These are phyloP conservation scores for Russula lepida DNA, from an alignment of 768 basidiomycete genomes.

Conservation along the genomic window DNA sequence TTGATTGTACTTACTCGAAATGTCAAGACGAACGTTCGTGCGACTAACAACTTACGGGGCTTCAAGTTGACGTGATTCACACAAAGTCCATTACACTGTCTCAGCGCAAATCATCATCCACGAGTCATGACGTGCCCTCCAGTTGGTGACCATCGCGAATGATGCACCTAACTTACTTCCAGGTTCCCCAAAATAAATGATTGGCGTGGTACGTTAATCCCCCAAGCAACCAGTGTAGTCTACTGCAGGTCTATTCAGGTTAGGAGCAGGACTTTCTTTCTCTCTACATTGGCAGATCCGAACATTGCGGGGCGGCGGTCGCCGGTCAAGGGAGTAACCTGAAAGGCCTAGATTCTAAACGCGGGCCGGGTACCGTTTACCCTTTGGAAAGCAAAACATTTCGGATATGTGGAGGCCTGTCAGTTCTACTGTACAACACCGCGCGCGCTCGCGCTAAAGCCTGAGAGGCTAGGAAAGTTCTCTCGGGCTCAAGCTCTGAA, in stretches of 20 bases:
- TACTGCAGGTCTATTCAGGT: too few species aligned
- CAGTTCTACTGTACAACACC: too few species aligned
- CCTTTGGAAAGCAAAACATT: too few species aligned
- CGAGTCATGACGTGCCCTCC: not conserved
- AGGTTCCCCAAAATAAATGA: not conserved
- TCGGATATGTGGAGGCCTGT: too few species aligned
- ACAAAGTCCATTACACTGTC: not conserved
- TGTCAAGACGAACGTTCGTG: not conserved
- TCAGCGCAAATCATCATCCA: not conserved
- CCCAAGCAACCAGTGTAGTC: too few species aligned
- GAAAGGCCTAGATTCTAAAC: not conserved
- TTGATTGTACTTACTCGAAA: not conserved
- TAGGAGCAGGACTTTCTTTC: too few species aligned
- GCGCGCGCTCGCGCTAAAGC: too few species aligned
- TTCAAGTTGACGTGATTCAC: not conserved
- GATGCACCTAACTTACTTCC: not conserved
- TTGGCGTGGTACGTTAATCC: too few species aligned
- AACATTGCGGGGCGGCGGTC: not conserved
- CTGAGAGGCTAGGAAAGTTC: too few species aligned
- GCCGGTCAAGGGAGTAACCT: too few species aligned
- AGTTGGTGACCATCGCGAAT: not conserved
- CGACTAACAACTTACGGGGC: not conserved
- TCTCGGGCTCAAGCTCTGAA: too few species aligned
- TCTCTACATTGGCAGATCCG: constrained; percentile 5
- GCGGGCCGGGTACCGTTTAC: not conserved